These are phyloP conservation scores for Henckelia pumila DNA, from an alignment of 257 asterid species.

Conservation along the genomic window DNA sequence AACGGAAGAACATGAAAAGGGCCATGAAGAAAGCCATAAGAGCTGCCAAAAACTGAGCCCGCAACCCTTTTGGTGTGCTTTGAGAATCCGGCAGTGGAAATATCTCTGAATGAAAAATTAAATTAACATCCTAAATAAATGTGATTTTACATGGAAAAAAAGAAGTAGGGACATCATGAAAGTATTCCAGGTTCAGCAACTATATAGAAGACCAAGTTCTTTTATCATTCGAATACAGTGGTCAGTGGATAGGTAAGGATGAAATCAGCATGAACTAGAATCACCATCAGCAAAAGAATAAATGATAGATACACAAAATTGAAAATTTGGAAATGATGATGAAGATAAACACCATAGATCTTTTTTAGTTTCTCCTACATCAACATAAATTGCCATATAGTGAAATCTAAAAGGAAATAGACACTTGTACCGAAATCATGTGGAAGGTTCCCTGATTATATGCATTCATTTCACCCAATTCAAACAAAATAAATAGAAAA, in stretches of 20 bases:
- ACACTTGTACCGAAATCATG: neutral
- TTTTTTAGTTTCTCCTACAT: neutral
- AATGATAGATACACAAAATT: no score
- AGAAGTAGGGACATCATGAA: neutral
- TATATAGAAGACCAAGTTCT: neutral
- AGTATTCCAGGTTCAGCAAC: neutral
- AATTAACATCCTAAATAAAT: neutral
- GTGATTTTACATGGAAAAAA: neutral
- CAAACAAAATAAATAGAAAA: no score
- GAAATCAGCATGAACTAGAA: neutral
- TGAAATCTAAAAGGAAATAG: neutral
- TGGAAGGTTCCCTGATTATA: no score
- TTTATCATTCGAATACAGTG: no score
- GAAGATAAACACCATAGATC: no score
- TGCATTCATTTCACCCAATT: no score
- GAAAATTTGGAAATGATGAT: no score
- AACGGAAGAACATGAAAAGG: slow-evolving; percentile 50
- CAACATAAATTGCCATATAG: neutral
- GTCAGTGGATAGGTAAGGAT: no score
- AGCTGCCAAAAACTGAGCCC: slow-evolving; percentile 51
- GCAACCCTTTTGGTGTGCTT: slow-evolving; percentile 57
- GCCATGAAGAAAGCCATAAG: slow-evolving; percentile 73
- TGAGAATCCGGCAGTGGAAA: slow-evolving; percentile 38
- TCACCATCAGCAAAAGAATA: neutral
- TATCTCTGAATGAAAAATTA: slow-evolving; percentile 36